phyloP scores from a whole-genome alignment of 805 yeast species.

The Candida xiaguanensis region DNA sequence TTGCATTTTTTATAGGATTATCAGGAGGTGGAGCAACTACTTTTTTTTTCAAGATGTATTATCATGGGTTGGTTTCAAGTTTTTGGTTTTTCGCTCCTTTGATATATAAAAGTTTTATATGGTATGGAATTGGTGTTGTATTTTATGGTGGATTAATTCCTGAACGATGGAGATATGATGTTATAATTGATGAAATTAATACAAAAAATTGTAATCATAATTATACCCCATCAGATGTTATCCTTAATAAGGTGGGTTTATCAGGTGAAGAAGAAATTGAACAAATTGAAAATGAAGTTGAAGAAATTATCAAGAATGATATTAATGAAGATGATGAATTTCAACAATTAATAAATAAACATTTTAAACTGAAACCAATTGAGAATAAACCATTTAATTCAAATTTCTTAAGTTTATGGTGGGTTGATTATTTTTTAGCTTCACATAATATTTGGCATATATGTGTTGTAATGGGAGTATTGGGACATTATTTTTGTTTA shows the following conservation, averaged over 20 bases:
- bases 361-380: conserved; percentile 31
- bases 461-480: conserved; percentile 83
- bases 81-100: conserved; percentile 62
- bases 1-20: conserved; percentile 73
- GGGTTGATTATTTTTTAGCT: conserved; percentile 72
- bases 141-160: conserved; percentile 88
- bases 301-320: conserved; percentile 14
- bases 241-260: conserved; percentile 31
- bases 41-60: conserved; percentile 49
- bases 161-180: conserved; percentile 80
- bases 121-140: conserved; percentile 79
- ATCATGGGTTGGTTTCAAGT: conserved; percentile 54
- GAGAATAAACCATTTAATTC: conserved; percentile 29
- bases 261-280: conserved; percentile 38
- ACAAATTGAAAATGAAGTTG: conserved; percentile 27
- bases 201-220: conserved; percentile 25
- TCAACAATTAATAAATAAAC: conserved; percentile 29
- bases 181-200: conserved; percentile 39
- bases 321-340: conserved; percentile 15
- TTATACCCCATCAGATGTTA: conserved; percentile 26
- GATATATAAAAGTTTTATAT: conserved; percentile 57
- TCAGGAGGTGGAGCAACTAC: conserved; percentile 74
- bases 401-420: conserved; percentile 62
- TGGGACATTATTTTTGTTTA: conserved; percentile 82
- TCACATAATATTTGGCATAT: conserved; percentile 95